phyloP scores from a whole-genome alignment of 1,284 basidiomycete genomes.

The Exobasidium rhododendri region DNA sequence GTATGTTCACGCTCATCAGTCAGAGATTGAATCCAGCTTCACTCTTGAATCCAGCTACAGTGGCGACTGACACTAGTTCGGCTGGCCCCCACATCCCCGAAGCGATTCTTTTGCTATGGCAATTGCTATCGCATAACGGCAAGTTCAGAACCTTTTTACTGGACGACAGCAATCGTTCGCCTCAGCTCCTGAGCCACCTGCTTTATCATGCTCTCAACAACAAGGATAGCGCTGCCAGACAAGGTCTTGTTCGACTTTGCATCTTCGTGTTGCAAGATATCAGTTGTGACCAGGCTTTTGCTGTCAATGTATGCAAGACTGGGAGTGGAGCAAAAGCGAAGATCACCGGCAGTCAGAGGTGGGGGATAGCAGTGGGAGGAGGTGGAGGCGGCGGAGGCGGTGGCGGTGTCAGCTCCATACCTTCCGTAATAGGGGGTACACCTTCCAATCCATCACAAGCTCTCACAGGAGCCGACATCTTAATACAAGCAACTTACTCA shows the following conservation, averaged over 20 bases:
- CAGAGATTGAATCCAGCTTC: conserved; percentile 22
- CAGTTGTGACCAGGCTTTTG: conserved; percentile 77
- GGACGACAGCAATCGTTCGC: conserved; percentile 28
- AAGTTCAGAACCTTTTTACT: conserved; percentile 40
- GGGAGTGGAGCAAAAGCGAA: conserved; percentile 30
- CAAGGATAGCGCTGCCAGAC: conserved; percentile 64
- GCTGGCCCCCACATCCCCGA: conserved; percentile 35
- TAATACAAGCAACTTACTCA: conserved; percentile 73
- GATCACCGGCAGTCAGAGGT: conserved; percentile 18
- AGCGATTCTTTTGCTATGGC: conserved; percentile 40
- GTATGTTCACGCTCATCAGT: conserved; percentile 24
- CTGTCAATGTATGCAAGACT: conserved; percentile 51
- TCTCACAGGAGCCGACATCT: conserved; percentile 28
- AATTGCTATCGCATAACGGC: conserved; percentile 35
- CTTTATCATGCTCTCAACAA: conserved; percentile 37
- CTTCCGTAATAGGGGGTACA: background rate
- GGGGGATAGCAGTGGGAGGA: conserved; percentile 10
- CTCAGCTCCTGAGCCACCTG: conserved; percentile 25
- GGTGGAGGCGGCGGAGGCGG: background rate
- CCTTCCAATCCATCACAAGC: conserved; percentile 13
- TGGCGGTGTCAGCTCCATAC: background rate
- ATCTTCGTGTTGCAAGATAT: conserved; percentile 89
- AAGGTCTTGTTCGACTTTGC: conserved; percentile 81
- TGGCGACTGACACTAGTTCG: conserved; percentile 3
- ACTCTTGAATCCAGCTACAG: conserved; percentile 2